Evolutionary conservation across 1,284 basidiomycete genomes (phyloP).

Genomic region (Tilletia walkeri): DNA sequence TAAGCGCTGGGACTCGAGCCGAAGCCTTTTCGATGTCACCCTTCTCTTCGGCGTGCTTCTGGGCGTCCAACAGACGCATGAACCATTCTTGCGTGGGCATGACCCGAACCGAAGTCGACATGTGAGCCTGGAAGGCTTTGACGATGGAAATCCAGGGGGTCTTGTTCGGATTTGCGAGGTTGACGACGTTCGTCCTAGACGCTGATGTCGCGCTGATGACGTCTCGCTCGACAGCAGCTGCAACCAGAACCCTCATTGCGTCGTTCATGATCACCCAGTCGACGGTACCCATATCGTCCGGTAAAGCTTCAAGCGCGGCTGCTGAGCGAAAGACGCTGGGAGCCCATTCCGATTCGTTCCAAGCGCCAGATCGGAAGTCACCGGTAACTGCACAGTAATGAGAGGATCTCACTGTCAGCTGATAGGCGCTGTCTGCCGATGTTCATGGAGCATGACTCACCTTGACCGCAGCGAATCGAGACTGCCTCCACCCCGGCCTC

Average conservation of each 20-base stretch:
- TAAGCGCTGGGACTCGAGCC: too few species aligned
- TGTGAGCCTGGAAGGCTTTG: background rate
- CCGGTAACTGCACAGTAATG: background rate
- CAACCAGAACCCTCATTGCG: background rate
- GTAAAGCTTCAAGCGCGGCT: background rate
- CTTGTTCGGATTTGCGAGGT: background rate
- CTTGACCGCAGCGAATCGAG: slow-evolving; percentile 9
- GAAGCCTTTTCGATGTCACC: too few species aligned
- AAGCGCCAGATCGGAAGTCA: slow-evolving; percentile 1
- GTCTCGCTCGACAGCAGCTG: background rate
- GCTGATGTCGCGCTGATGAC: background rate
- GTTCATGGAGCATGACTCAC: background rate
- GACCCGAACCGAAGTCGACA: background rate
- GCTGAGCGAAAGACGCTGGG: slow-evolving; percentile 3
- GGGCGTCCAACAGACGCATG: background rate
- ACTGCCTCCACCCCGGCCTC: background rate
- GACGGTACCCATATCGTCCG: background rate
- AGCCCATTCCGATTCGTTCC: slow-evolving; percentile 4
- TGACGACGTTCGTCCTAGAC: slow-evolving; percentile 1
- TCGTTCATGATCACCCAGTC: slow-evolving; percentile 13
- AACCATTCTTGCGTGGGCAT: background rate
- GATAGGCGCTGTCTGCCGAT: background rate
- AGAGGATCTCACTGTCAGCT: background rate
- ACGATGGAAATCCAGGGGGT: background rate
- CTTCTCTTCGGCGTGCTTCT: background rate